Conservation (phyloP, 106 monocot species). For the Narthecium ossifragum region DNA sequence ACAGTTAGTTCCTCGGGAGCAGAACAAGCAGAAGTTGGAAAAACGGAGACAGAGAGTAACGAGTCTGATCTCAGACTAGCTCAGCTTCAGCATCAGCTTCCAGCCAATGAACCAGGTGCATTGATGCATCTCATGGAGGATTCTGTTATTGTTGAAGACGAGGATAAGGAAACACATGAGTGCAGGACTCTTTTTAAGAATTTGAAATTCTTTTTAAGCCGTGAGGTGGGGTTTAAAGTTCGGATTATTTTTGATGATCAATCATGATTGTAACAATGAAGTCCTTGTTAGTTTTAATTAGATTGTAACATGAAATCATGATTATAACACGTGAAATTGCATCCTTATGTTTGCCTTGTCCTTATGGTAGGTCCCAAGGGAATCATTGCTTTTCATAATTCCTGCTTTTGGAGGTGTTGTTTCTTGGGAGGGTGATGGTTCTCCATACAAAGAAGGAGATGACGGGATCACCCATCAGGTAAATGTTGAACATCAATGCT, state of each 20-base stretch:
- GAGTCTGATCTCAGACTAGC: constrained; percentile 66
- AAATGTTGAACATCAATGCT: not conserved
- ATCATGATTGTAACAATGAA: no score
- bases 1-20: constrained; percentile 11
- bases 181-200: constrained; percentile 83
- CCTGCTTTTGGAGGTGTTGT: constrained; percentile 95
- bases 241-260: no score
- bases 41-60: constrained; percentile 10
- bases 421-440: constrained; percentile 94
- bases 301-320: no score
- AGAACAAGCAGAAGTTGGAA: constrained; percentile 18
- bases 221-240: constrained; percentile 79
- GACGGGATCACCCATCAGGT: constrained; percentile 93
- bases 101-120: constrained; percentile 74
- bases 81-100: constrained; percentile 76
- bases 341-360: not conserved
- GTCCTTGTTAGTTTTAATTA: no score
- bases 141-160: constrained; percentile 43
- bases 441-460: constrained; percentile 69
- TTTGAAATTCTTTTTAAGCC: constrained; percentile 74
- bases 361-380: constrained; percentile 70
- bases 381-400: constrained; percentile 81
- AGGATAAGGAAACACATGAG: constrained; percentile 71
- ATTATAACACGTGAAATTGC: not conserved
- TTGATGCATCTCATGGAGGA: constrained; percentile 88